A percentile compares a stretch with the other conserved stretches of the same genome.
phyloP scores from a whole-genome alignment of 352 stramenopile species.

The Phytophthora nicotianae region DNA sequence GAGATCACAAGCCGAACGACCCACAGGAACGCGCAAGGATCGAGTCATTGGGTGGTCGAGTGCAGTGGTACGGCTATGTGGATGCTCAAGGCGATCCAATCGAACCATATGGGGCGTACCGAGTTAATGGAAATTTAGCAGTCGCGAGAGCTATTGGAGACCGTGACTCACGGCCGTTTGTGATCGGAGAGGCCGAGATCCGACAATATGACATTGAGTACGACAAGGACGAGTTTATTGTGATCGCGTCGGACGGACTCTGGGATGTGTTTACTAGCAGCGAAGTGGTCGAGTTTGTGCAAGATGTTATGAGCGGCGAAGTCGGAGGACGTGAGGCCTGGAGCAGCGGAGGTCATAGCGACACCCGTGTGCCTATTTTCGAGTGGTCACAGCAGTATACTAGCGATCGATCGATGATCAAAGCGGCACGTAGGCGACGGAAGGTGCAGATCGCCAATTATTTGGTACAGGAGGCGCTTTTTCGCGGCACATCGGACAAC shows the following conservation, averaged over 20 bases:
- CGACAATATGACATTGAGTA: constrained; percentile 76
- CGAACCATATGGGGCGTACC: constrained; percentile 90
- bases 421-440: constrained; percentile 80
- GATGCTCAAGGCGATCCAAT: constrained; percentile 86
- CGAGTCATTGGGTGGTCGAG: constrained; percentile 77
- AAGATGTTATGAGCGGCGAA: constrained; percentile 87
- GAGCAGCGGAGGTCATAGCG: constrained; percentile 78
- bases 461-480: constrained; percentile 90
- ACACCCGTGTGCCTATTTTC: constrained; percentile 87
- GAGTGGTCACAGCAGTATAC: constrained; percentile 92
- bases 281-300: constrained; percentile 92
- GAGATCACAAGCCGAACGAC: constrained; percentile 92
- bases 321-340: constrained; percentile 80
- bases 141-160: constrained; percentile 92
- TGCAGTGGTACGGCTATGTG: constrained; percentile 91
- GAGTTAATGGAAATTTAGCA: constrained; percentile 93
- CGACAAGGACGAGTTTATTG: constrained; percentile 91
- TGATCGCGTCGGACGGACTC: constrained; percentile 92
- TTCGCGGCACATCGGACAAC: constrained; percentile 91
- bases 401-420: constrained; percentile 90
- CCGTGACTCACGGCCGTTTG: constrained; percentile 84
- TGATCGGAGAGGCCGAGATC: constrained; percentile 84
- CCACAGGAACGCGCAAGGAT: constrained; percentile 74
- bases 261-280: constrained; percentile 95
- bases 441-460: constrained; percentile 94